Base-by-base conservation (phyloP, 2,329 filamentous ascomycete species). In the Botrytis fabae region DNA sequence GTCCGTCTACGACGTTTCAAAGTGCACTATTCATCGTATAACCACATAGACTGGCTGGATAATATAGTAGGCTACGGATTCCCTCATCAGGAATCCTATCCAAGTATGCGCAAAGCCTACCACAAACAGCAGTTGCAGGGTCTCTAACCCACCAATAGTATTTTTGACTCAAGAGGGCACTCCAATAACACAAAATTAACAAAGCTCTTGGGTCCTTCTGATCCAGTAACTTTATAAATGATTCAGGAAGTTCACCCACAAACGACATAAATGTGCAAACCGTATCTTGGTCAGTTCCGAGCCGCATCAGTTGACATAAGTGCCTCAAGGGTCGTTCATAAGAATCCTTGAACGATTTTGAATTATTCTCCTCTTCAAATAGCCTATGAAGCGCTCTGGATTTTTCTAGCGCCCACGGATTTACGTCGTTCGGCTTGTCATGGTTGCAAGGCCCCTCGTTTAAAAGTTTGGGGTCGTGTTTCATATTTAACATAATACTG, bases 141-240 rank as follows among this genome's bases (percentile, higher is more conserved):
- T 40, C 46, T 9, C 20, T 25, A 35, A 74, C 54, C 73, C 73
- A 74, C 73, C 69, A 74, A 10, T 68, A 59, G 10, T 74, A 25
- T 35, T 65, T 62, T 28, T 54, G 28, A 59, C 54, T 38, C n/a
- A 74, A 46, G 20, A 74, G 42, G 5, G 70, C 69, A 46, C 44
- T 57, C 73, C 73, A 74, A 60, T 74, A 72, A 40, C 40, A 35
- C 20, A 74, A n/a, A n/a, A 74, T 51, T 40, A 74, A 40, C 35
- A 72, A 28, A 28, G 73, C 70, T 59, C 51, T 65, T 3, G 60
- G 28, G 6, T 73, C 69, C 7, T 64, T 57, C 35, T 60, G 35
- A 18, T 73, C 72, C 2, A 73, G 44, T 25, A 71, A 42, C n/a
- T 51, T 5, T 16, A 71, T 28, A 54, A 73, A 73, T 1, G 22